phyloP scores from a whole-genome alignment of 2,329 filamentous ascomycete species.

The Elsinoe ampelina region DNA sequence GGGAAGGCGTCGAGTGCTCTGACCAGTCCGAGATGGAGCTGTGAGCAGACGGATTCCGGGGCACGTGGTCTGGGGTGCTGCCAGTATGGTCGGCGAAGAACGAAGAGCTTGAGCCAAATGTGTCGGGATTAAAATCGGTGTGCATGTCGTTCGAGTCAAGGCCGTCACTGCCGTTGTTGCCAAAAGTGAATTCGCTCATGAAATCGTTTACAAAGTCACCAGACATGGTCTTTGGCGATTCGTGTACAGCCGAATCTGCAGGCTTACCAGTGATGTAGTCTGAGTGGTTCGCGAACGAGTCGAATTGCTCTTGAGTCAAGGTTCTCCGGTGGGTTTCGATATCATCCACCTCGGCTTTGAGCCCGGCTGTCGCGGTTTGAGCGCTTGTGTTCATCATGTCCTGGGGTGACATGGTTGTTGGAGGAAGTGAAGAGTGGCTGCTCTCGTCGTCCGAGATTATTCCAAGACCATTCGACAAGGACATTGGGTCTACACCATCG shows the following conservation, averaged over 20 bases:
- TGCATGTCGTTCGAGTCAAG: conserved; percentile 12
- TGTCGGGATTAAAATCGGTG: background rate
- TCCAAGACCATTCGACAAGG: conserved; percentile 16
- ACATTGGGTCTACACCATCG: conserved; percentile 15
- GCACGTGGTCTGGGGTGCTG: conserved; percentile 6
- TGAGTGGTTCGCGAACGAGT: conserved; percentile 24
- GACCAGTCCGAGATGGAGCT: conserved; percentile 16
- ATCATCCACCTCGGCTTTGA: conserved; percentile 7
- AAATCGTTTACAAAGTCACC: conserved; percentile 1
- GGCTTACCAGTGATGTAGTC: conserved; percentile 9
- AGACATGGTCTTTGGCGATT: conserved; percentile 9
- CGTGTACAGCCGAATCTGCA: background rate
- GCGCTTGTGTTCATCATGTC: conserved; percentile 5
- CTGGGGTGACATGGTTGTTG: conserved; percentile 12
- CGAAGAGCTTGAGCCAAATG: conserved; percentile 7
- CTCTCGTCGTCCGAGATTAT: background rate
- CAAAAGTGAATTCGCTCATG: conserved; percentile 4
- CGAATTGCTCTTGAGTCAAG: conserved; percentile 30
- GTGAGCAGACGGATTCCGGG: conserved; percentile 11
- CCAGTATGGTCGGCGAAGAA: conserved; percentile 1
- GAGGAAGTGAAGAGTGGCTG: background rate
- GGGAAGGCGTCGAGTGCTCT: conserved; percentile 11
- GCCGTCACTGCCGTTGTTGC: background rate
- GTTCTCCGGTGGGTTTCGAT: conserved; percentile 27
- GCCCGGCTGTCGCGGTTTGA: background rate